A percentile compares a stretch with the other conserved stretches of the same genome.
phyloP scores from a whole-genome alignment of 208 protist species.

The Sergeia podlipaevii region DNA sequence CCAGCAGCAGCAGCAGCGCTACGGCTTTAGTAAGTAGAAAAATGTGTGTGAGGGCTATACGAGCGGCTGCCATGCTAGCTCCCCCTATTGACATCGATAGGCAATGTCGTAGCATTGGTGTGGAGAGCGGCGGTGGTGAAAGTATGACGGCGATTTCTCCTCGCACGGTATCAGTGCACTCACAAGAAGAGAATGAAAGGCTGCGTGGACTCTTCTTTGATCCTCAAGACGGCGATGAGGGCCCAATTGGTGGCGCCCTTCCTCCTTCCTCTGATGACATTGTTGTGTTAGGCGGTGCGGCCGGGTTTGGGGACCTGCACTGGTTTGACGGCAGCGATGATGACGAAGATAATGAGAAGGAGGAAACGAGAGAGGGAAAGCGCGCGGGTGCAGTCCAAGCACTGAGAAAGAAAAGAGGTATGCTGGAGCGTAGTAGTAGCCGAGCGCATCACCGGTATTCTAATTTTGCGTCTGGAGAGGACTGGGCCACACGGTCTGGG shows the following conservation, averaged over 20 bases:
- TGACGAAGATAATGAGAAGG: neutral
- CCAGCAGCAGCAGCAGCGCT: neutral
- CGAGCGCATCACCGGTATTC: conserved; percentile 15
- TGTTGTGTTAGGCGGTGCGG: conserved; percentile 21
- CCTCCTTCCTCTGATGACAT: neutral
- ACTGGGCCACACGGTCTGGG: conserved; percentile 29
- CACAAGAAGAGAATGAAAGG: conserved; percentile 19
- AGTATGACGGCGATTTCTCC: conserved; percentile 12
- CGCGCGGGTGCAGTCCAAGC: neutral
- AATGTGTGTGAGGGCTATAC: neutral
- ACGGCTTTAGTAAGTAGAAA: neutral
- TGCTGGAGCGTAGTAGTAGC: neutral
- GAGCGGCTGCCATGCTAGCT: too few species aligned
- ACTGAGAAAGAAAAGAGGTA: too few species aligned
- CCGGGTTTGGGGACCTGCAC: conserved; percentile 23
- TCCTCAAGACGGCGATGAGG: neutral
- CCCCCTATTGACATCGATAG: too few species aligned
- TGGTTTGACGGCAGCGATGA: conserved; percentile 23
- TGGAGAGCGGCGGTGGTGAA: conserved; percentile 9
- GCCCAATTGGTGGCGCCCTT: neutral
- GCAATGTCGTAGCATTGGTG: too few species aligned
- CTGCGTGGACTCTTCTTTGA: conserved; percentile 8
- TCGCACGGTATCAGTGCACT: conserved; percentile 19
- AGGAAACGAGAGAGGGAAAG: neutral
- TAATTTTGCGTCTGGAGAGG: conserved; percentile 26